phyloP scores from a whole-genome alignment of 805 yeast species.

The Cyberlindnera samutprakarnensis region DNA sequence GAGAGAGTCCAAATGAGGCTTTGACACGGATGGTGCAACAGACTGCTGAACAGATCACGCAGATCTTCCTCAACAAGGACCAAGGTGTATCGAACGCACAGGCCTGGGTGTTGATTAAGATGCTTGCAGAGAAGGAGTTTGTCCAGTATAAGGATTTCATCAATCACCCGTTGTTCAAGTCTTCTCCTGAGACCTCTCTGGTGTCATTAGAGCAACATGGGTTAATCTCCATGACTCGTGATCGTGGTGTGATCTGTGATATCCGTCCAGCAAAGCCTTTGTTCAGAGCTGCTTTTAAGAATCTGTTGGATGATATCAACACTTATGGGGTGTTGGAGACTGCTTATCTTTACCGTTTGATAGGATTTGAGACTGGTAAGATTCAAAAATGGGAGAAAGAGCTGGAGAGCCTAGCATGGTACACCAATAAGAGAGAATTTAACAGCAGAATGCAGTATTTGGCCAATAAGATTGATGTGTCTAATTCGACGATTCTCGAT shows the following conservation, averaged over 20 bases:
- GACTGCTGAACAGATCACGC: conserved; percentile 82
- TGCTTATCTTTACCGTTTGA: conserved; percentile 44
- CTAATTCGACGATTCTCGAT: conserved; percentile 43
- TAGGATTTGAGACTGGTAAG: conserved; percentile 52
- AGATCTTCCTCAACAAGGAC: conserved; percentile 53
- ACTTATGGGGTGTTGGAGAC: conserved; percentile 58
- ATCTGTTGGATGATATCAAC: conserved; percentile 49
- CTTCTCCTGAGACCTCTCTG: conserved; percentile 48
- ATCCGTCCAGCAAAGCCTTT: conserved; percentile 81
- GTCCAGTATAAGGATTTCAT: conserved; percentile 46
- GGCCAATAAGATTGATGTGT: conserved; percentile 54
- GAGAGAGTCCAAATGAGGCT: conserved; percentile 77
- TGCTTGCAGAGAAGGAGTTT: conserved; percentile 41
- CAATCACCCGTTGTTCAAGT: conserved; percentile 51
- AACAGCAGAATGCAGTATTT: conserved; percentile 59
- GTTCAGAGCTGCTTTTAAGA: conserved; percentile 69
- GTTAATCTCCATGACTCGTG: conserved; percentile 60
- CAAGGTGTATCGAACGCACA: conserved; percentile 67
- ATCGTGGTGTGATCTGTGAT: conserved; percentile 63
- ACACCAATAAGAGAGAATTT: conserved; percentile 46
- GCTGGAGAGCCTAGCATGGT: conserved; percentile 45
- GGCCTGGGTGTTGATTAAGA: conserved; percentile 77
- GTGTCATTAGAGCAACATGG: conserved; percentile 74
- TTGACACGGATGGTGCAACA: conserved; percentile 73
- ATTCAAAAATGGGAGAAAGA: conserved; percentile 68